A percentile compares a stretch with the other conserved stretches of the same genome.
These are phyloP conservation scores for Moelleriella libera DNA, from an alignment of 2,329 filamentous ascomycete genomes.

Conservation along the genomic window DNA sequence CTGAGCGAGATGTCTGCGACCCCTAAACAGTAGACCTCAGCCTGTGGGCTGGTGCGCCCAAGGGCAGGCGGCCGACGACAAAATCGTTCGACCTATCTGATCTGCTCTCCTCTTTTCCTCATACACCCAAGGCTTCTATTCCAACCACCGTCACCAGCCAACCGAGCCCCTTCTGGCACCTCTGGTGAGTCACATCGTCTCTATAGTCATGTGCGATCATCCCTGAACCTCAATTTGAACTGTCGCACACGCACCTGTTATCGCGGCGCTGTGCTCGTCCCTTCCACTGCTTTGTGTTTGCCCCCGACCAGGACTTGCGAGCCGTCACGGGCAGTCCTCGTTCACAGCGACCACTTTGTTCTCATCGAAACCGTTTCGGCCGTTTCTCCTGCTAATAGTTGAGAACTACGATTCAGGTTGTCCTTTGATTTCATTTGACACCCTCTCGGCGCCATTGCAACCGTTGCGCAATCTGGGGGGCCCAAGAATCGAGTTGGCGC, in stretches of 20 bases:
- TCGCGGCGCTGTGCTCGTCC: conserved; percentile 6
- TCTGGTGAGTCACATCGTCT: conserved; percentile 23
- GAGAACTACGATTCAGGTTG: not conserved
- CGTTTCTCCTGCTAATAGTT: conserved; percentile 2
- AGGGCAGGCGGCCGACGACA: conserved; percentile 16
- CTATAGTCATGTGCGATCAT: conserved; percentile 22
- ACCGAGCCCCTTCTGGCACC: conserved; percentile 16
- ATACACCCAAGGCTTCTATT: conserved; percentile 24
- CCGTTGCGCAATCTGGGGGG: conserved; percentile 1
- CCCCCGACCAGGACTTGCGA: conserved; percentile 1
- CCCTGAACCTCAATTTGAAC: conserved; percentile 12
- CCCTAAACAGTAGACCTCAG: too few relatives aligned
- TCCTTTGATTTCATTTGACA: not conserved
- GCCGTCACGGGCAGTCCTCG: not conserved
- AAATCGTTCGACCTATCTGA: conserved; percentile 25
- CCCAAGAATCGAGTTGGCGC: conserved; percentile 15
- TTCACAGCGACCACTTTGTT: not conserved
- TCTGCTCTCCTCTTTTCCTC: conserved; percentile 27
- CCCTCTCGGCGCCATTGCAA: not conserved
- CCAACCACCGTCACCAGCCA: conserved; percentile 19
- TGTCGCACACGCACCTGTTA: conserved; percentile 8
- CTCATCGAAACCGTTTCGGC: not conserved
- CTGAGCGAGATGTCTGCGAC: too few relatives aligned
- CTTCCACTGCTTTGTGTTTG: not conserved
- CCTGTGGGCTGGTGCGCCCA: not conserved